A percentile compares a stretch with the other conserved stretches of the same genome.
Evolutionary conservation across 1,284 basidiomycete genomes (phyloP).

Genomic region (Microstroma glucosiphilum): DNA sequence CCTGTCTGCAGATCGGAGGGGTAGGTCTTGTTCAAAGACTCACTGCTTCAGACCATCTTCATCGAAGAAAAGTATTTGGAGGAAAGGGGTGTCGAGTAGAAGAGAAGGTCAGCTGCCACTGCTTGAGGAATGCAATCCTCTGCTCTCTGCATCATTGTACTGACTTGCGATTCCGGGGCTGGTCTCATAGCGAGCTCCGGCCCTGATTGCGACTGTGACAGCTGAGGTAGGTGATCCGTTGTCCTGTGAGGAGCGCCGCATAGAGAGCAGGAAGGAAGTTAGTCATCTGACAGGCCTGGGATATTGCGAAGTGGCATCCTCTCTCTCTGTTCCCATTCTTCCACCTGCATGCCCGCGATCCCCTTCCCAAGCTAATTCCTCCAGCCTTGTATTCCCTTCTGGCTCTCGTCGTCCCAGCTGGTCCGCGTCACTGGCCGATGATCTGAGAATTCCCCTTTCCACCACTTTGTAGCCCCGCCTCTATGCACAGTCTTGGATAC

Average conservation of each 20-base stretch:
- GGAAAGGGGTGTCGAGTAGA: no score
- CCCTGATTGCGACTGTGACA: constrained; percentile 43
- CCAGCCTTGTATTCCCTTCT: neutral
- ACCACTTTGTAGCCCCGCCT: neutral
- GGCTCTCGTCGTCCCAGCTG: neutral
- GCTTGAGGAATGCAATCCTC: no score
- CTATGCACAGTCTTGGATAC: neutral
- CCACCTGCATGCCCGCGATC: no score
- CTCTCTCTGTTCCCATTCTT: neutral
- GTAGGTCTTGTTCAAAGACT: neutral
- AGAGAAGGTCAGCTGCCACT: no score
- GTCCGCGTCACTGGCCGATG: neutral
- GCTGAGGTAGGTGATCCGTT: constrained; percentile 38
- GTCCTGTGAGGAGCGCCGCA: constrained; percentile 17
- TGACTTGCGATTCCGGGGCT: constrained; percentile 37
- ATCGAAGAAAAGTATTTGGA: no score
- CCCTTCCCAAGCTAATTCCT: neutral
- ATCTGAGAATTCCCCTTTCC: neutral
- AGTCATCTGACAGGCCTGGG: neutral
- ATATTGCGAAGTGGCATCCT: neutral
- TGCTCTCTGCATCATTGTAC: constrained; percentile 2
- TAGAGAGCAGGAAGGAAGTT: neutral
- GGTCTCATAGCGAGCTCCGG: constrained; percentile 39
- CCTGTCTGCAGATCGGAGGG: neutral
- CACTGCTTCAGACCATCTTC: constrained; percentile 31